A percentile compares a stretch with the other conserved stretches of the same genome.
These are phyloP conservation scores for Colletotrichum nymphaeae DNA, from an alignment of 2,329 filamentous ascomycete species.

Conservation along the genomic window DNA sequence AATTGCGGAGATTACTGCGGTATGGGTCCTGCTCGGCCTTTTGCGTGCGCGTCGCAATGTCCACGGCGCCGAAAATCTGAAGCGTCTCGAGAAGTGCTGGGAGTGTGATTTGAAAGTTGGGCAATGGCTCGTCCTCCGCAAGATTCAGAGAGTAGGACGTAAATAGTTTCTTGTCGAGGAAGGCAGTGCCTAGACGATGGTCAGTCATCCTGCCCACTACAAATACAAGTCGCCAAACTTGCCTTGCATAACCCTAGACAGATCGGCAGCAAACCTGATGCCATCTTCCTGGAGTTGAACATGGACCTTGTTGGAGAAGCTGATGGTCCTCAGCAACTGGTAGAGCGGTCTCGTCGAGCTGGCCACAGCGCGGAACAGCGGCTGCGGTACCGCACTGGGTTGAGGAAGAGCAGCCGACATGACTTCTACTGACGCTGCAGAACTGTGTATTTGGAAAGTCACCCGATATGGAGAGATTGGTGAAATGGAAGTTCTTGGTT, in stretches of 20 bases:
- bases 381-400: slow-evolving; percentile 44
- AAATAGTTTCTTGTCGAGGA: slow-evolving; percentile 90
- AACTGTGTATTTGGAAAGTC: slow-evolving; percentile 6
- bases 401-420: slow-evolving; percentile 41
- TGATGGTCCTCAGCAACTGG: slow-evolving; percentile 69
- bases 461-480: slow-evolving; percentile 12
- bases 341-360: slow-evolving; percentile 82
- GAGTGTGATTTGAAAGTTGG: slow-evolving; percentile 88
- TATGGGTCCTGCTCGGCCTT: slow-evolving; percentile 71
- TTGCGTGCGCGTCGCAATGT: slow-evolving; percentile 68
- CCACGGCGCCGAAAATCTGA: slow-evolving; percentile 93
- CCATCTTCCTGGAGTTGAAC: slow-evolving; percentile 86
- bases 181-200: slow-evolving; percentile 58
- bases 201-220: neutral
- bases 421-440: neutral
- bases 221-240: slow-evolving; percentile 63
- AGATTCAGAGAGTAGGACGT: slow-evolving; percentile 81
- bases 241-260: slow-evolving; percentile 93
- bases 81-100: slow-evolving; percentile 90
- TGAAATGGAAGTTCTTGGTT: slow-evolving; percentile 32
- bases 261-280: slow-evolving; percentile 88
- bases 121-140: slow-evolving; percentile 55
- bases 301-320: slow-evolving; percentile 68
- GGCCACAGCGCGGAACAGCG: slow-evolving; percentile 80
- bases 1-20: slow-evolving; percentile 70